Evolutionary conservation across 2,329 filamentous ascomycete species (phyloP).

Genomic region (Sarocladiaceae sp.): DNA sequence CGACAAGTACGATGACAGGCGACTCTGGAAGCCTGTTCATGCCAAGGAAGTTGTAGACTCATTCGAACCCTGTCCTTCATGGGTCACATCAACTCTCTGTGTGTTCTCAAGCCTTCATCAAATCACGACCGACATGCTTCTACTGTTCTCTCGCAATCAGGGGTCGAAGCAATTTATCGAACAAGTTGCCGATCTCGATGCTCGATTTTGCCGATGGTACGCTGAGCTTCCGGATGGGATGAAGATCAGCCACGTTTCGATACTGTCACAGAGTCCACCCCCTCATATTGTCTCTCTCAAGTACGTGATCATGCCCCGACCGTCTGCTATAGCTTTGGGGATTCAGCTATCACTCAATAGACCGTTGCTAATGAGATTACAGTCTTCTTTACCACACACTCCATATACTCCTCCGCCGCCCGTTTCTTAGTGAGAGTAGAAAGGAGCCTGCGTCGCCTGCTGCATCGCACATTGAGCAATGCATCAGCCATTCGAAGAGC

Average conservation of each 20-base stretch:
- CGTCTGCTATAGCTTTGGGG: neutral
- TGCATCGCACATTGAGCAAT: neutral
- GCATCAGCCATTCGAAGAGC: constrained; percentile 43
- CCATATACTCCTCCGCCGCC: constrained; percentile 14
- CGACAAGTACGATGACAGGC: constrained; percentile 16
- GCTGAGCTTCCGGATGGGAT: constrained; percentile 1
- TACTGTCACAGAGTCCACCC: constrained; percentile 11
- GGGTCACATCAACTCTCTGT: constrained; percentile 14
- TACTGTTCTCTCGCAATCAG: constrained; percentile 12
- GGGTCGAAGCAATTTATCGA: constrained; percentile 7
- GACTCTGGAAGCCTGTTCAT: constrained; percentile 13
- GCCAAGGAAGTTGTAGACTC: constrained; percentile 10
- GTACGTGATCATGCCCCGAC: constrained; percentile 9
- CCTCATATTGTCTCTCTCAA: constrained; percentile 15
- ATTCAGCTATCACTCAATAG: no score
- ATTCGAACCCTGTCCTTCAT: constrained; percentile 3
- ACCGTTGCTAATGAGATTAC: neutral
- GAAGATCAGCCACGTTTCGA: constrained; percentile 6
- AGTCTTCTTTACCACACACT: constrained; percentile 15
- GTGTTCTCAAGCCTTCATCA: constrained; percentile 15
- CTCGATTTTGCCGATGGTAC: constrained; percentile 12
- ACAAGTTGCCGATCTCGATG: constrained; percentile 11
- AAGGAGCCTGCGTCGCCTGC: neutral
- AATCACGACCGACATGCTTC: constrained; percentile 17
- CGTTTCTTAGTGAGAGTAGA: constrained; percentile 1